phyloP scores from a whole-genome alignment of 106 monocot species.

The Phalaenopsis equestris region DNA sequence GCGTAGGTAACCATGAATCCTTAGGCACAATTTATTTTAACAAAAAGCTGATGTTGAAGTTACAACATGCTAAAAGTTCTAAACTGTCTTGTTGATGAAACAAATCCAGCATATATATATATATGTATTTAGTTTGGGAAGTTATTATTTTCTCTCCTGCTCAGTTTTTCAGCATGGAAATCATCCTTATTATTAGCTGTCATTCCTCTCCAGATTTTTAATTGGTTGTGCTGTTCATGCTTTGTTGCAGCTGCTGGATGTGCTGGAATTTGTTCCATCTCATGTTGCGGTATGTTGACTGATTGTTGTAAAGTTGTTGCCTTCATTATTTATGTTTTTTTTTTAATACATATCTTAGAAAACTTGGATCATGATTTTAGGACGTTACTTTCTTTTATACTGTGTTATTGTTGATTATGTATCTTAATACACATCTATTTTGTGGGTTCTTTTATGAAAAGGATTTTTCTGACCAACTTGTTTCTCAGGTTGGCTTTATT shows the following conservation, averaged over 20 bases:
- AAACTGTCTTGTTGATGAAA: neutral
- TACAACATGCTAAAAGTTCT: neutral
- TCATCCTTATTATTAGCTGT: neutral
- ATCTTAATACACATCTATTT: neutral
- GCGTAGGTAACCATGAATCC: neutral
- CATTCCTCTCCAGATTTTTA: neutral
- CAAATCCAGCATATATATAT: neutral
- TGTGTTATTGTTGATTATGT: neutral
- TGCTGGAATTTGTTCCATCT: conserved; percentile 85
- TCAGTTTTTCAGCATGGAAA: neutral
- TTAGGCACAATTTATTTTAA: neutral
- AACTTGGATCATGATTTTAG: neutral
- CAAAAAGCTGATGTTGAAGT: neutral
- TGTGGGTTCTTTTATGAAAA: neutral
- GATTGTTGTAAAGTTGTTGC: neutral
- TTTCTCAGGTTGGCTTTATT: neutral
- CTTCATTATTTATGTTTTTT: conserved; percentile 2
- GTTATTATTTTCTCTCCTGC: neutral
- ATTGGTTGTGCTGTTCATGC: neutral
- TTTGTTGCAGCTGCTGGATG: conserved; percentile 74
- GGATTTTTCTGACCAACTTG: neutral
- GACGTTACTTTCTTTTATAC: neutral
- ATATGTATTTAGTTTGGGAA: neutral
- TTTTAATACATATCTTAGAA: neutral
- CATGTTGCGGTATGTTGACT: conserved; percentile 77